phyloP scores from a whole-genome alignment of 192 early-diverging fungal genomes.

The Chytriomyces sp. region DNA sequence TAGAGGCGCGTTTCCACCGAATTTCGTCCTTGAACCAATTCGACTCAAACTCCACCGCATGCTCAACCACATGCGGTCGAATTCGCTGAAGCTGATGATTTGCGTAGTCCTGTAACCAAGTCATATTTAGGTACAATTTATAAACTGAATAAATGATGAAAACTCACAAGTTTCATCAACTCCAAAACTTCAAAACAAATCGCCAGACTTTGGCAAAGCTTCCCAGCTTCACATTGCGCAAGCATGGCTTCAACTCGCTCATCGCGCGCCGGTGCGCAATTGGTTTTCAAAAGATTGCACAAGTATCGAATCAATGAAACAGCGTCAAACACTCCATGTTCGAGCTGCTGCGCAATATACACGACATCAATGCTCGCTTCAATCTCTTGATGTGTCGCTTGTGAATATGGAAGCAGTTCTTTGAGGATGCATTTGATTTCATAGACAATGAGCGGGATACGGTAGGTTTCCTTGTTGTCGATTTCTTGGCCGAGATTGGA shows the following conservation, averaged over 20 bases:
- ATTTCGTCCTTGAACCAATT: constrained; percentile 64
- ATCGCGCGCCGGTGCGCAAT: constrained; percentile 73
- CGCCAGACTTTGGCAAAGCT: constrained; percentile 67
- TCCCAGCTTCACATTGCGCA: constrained; percentile 59
- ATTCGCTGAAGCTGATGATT: constrained; percentile 72
- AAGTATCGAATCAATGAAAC: constrained; percentile 64
- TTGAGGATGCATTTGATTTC: constrained; percentile 79
- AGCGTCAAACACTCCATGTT: constrained; percentile 70
- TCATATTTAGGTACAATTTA: not conserved
- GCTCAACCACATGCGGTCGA: constrained; percentile 67
- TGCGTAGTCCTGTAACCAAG: constrained; percentile 61
- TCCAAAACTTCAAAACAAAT: constrained; percentile 80
- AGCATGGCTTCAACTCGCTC: constrained; percentile 68
- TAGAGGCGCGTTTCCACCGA: constrained; percentile 10
- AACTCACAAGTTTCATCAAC: constrained; percentile 62
- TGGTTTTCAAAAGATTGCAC: constrained; percentile 62
- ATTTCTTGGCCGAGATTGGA: constrained; percentile 65
- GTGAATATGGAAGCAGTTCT: constrained; percentile 58
- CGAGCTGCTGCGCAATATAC: constrained; percentile 49
- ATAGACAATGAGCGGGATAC: constrained; percentile 69
- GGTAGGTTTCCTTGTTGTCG: constrained; percentile 39
- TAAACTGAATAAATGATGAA: not conserved
- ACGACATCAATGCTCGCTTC: constrained; percentile 54
- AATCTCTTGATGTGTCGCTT: constrained; percentile 51
- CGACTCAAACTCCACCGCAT: constrained; percentile 72